Evolutionary conservation across 208 protist species (phyloP), one percentile per base, ranked within the genome.

Genomic region (Kentomonas sorsogonicus): DNA sequence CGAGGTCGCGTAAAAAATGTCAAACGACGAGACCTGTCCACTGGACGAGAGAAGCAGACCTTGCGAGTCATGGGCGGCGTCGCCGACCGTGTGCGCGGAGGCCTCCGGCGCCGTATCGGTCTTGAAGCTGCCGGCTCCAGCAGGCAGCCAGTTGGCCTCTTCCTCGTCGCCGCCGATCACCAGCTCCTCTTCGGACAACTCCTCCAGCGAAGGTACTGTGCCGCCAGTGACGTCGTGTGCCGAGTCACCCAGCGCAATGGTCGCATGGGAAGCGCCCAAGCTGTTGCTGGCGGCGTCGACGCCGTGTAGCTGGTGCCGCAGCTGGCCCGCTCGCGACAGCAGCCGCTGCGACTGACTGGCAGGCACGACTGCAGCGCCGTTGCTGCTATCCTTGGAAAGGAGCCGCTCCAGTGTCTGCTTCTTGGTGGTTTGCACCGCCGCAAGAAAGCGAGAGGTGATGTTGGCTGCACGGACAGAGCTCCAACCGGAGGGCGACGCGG

Each of bases 391-490:
- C 10, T 69, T 62, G 34, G 79, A 72, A 15, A 94, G 27, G 20
- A 94, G 51, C 31, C 76, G 72, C 57, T 83, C 80, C 47, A 80
- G 70, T 16, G 60, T 78, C 48, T 86, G 74, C 48, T 72, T 61
- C 36, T 79, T 72, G 55, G 82, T 66, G 38, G 77, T 63, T 34
- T 81, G 46, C 26, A 91, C 81, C 40, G 58, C 76, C 18, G 77
- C 74, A 16, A 94, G 69, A 48, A 94, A 91, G n/a, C 63, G 78
- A 52, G 60, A 82, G 16, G 87, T 94, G 60, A 94, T 76, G 61
- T 75, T 71, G 0, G 56, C 64, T 0, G 73, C 81, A 7, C 86
- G 38, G 10, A 59, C 41, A 0, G 83, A 79, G 2, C 79, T 89
- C 84, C 87, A 94, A 10, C 60, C 53, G 9, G 77, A 81, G 34